phyloP scores from a whole-genome alignment of 2,329 filamentous ascomycete genomes.

The Neopestalotiopsis rosae region DNA sequence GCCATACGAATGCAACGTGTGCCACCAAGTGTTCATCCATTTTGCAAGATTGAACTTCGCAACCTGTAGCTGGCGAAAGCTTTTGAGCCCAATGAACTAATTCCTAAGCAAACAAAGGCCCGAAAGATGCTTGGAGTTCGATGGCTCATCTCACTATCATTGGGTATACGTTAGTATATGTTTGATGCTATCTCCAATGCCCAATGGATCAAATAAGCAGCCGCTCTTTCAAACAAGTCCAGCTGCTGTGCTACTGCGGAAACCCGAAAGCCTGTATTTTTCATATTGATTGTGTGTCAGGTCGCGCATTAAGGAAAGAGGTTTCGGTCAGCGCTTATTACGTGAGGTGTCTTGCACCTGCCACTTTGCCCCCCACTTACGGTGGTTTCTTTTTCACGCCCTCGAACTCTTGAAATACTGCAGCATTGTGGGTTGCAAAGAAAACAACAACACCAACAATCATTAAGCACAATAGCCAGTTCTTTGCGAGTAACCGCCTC shows the following conservation, averaged over 20 bases:
- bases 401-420: neutral
- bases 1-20: too few species aligned
- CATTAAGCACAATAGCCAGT: neutral
- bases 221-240: neutral
- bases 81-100: too few species aligned
- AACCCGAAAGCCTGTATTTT: neutral
- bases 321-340: neutral
- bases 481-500: neutral
- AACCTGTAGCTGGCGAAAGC: too few species aligned
- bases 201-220: neutral
- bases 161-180: neutral
- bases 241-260: neutral
- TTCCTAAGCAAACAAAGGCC: too few species aligned
- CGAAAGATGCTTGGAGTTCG: too few species aligned
- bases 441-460: too few species aligned
- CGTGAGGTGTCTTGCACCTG: neutral
- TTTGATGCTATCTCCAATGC: neutral
- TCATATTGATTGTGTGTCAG: neutral
- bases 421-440: neutral
- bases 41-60: too few species aligned
- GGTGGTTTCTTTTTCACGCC: neutral
- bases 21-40: too few species aligned
- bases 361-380: neutral
- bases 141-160: too few species aligned
- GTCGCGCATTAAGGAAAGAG: neutral